Base-by-base conservation (phyloP, 225 moss, liverwort and hornwort genomes). In the Straminergon stramineum region DNA sequence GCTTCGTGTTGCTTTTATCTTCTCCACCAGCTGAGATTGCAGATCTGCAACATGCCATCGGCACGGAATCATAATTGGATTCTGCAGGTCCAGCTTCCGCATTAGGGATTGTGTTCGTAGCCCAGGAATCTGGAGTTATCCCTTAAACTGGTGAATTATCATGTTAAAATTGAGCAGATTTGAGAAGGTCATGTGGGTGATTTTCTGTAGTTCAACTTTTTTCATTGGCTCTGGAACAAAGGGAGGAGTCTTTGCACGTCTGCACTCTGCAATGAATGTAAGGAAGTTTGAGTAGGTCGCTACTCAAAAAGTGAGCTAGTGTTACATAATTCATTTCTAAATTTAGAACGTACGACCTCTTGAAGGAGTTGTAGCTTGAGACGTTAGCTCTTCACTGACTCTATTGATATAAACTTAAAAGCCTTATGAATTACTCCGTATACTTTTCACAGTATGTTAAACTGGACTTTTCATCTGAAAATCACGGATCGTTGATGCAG, bases 11-110 rank as follows among this genome's bases (percentile, higher is more conserved):
- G 67, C 15, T 66, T 62, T 32, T 37, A 45, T 75, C 53, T 43
- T 87, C 75, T 68, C 61, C 90, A 93, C 91, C 91, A 73, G 87
- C 91, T 85, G 65, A 87, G 89, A 90, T 91, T 88, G 66, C 78
- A 90, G 65, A 91, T 91, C 91, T 81, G 85, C 70, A 64, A 74
- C 92, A 93, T 86, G 87, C 89, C 71, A n/a, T 71, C 51, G 52
- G 82, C 81, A 84, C 89, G 48, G 37, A 6, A 51, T 57, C 87
- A 30, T 8, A 28, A 75, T 57, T 32, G 78, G 83, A 89, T 90
- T 87, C 68, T 86, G 82, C 89, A 76, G 82, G 85, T 80, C 37
- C 41, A 43, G 11, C 43, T 62, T 84, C 48, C 48, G 48, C n/a
- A 61, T 81, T 6, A 26, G 22, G 75, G 56, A 22, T 57, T 71